Base-by-base conservation (phyloP, 148 eudicot species). In the Nepenthes gracilis region DNA sequence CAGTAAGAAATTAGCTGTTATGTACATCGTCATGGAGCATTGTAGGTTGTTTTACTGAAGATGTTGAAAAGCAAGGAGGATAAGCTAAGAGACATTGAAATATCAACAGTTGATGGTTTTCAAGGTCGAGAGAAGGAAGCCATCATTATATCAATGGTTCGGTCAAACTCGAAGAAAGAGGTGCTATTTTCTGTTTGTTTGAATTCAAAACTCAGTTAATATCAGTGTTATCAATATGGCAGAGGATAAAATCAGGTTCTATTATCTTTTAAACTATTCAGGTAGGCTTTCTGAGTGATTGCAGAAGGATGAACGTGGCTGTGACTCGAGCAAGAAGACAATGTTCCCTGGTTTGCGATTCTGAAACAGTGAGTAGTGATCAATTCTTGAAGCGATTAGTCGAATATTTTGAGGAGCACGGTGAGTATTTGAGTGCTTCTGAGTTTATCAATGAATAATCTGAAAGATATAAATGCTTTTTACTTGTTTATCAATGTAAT, bases 101-200 rank as follows among this genome's bases (percentile, higher is more conserved):
- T 93, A 65, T 93, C 96, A 4, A 86, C 99, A 2, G 99, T 93
- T 65, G 99, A 93, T 77, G 99, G 99, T 64, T 93, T 93, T 72
- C 99, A 88, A 63, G 99, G 99, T 62, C 83, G 96, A 54, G 99
- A 93, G 56, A 93, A 93, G 75, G 96, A 93, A 78, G 92, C 96
- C 35, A 93, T 93, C 47, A 86, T 93, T 54, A 93, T 93, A 72
- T 93, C 99, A 54, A 88, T 93, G 99, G 99, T 93, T 64, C 80
- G 96, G 55, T 93, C 99, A 78, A 93, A 93, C 80, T 74, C 96
- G 47, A 84, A 74, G 81, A 84, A 84, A 75, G 99, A 93, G 99
- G 96, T 92, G 58, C 3, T 55, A 33, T 55, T 33, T 55, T 2
- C 1, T 55, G 4, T 55, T 33, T 10, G 11, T 55, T 55, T 55